Percentiles rank a stretch among this genome's conserved stretches.
Conservation (phyloP, 805 yeast genomes). For the Monosporozyma solicola region DNA sequence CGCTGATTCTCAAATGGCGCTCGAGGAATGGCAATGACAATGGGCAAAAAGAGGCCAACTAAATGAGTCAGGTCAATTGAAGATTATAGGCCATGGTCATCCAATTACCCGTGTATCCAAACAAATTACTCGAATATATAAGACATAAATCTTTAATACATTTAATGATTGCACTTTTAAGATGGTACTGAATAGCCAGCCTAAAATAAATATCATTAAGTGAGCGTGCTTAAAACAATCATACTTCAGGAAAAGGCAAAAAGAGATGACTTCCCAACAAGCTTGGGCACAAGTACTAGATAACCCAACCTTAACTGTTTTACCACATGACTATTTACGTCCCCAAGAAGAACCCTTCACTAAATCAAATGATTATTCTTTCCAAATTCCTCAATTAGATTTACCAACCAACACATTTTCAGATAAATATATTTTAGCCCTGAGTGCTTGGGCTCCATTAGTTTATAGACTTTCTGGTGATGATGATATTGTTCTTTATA, state of each 20-base stretch:
- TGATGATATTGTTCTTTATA: conserved; percentile 79
- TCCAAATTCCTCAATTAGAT: conserved; percentile 25
- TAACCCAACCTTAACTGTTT: conserved; percentile 74
- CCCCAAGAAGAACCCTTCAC: conserved; percentile 62
- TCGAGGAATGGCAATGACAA: not conserved
- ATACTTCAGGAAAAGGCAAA: not conserved
- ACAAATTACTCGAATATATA: not conserved
- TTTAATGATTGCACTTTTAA: not conserved
- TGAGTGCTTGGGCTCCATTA: conserved; percentile 62
- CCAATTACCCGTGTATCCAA: not conserved
- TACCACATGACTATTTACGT: conserved; percentile 81
- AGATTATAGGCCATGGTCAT: not conserved
- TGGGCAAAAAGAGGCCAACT: not conserved
- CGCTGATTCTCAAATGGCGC: not conserved
- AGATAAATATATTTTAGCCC: conserved; percentile 40
- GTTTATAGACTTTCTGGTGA: conserved; percentile 83
- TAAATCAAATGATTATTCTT: conserved; percentile 44
- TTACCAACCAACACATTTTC: conserved; percentile 15
- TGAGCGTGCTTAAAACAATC: not conserved
- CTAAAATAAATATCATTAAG: not conserved
- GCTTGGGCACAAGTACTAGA: conserved; percentile 58
- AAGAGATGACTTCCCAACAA: conserved; percentile 9
- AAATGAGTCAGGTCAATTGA: not conserved
- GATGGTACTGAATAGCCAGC: not conserved
- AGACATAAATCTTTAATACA: not conserved